These are phyloP conservation scores for Saturnispora ahearnii DNA, from an alignment of 805 yeast species.

Conservation along the genomic window DNA sequence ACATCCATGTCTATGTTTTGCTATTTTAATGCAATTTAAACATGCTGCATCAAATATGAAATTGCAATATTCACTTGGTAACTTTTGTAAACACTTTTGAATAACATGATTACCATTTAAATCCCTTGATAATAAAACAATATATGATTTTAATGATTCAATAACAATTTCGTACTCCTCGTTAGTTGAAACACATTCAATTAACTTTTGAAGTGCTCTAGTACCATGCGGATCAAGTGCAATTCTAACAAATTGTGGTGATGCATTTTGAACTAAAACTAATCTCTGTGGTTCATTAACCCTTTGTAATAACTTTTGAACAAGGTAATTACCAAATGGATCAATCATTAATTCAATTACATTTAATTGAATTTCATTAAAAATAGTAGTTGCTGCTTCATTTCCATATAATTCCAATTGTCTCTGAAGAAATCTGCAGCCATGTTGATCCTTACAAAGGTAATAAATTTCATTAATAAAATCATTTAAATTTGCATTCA, in stretches of 20 bases:
- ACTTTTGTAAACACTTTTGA: slow-evolving; percentile 78
- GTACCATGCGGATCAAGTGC: slow-evolving; percentile 95
- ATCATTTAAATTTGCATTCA: slow-evolving; percentile 58
- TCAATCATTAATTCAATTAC: slow-evolving; percentile 86
- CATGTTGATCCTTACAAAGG: slow-evolving; percentile 92
- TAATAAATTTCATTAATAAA: slow-evolving; percentile 66
- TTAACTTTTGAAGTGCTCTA: slow-evolving; percentile 84
- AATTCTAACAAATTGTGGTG: slow-evolving; percentile 64
- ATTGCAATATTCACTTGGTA: slow-evolving; percentile 62
- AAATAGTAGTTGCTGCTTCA: slow-evolving; percentile 65
- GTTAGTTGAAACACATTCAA: slow-evolving; percentile 66
- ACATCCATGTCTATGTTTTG: slow-evolving; percentile 96
- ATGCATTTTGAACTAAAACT: slow-evolving; percentile 57
- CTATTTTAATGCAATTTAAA: slow-evolving; percentile 64
- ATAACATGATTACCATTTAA: slow-evolving; percentile 95
- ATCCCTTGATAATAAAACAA: slow-evolving; percentile 76
- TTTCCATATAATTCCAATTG: slow-evolving; percentile 61
- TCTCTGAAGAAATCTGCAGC: slow-evolving; percentile 85
- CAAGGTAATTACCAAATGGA: slow-evolving; percentile 94
- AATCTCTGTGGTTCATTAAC: slow-evolving; percentile 64
- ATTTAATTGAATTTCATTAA: slow-evolving; percentile 67
- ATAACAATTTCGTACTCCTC: slow-evolving; percentile 56
- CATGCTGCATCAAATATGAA: slow-evolving; percentile 86
- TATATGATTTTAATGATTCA: slow-evolving; percentile 40
- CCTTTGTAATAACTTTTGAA: slow-evolving; percentile 82